Evolutionary conservation across 2,329 filamentous ascomycete species (phyloP).

Genomic region (Fusarium burgessii): DNA sequence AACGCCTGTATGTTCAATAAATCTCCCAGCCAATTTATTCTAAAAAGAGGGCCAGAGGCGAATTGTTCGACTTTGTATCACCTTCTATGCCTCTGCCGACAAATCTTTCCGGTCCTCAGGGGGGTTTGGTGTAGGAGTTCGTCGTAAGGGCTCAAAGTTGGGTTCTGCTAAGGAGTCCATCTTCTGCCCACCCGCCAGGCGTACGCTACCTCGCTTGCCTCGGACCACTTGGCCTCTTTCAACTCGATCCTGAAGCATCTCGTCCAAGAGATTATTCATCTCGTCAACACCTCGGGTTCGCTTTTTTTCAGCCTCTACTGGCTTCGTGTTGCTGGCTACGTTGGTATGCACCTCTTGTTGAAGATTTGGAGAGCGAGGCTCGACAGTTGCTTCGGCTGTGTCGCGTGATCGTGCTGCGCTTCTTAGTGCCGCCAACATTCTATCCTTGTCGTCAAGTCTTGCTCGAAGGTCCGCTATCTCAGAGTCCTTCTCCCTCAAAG

Average conservation of each 20-base stretch:
- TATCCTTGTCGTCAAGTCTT: conserved; percentile 92
- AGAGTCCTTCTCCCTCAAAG: conserved; percentile 88
- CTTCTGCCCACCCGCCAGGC: conserved; percentile 64
- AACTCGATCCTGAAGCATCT: conserved; percentile 93
- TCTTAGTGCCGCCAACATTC: conserved; percentile 88
- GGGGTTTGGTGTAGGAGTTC: conserved; percentile 50
- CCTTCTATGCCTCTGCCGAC: conserved; percentile 30
- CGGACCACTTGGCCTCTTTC: conserved; percentile 79
- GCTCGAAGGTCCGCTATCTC: conserved; percentile 93
- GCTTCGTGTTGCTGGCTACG: conserved; percentile 20
- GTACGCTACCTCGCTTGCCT: conserved; percentile 74
- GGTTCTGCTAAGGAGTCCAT: conserved; percentile 52
- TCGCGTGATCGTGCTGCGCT: conserved; percentile 89
- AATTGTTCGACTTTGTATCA: neutral
- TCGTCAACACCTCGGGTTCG: conserved; percentile 83
- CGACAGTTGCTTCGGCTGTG: conserved; percentile 71
- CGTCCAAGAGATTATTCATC: conserved; percentile 92
- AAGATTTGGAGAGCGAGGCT: conserved; percentile 49
- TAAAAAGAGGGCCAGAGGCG: conserved; percentile 3
- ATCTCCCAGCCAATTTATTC: conserved; percentile 24
- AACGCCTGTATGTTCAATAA: conserved; percentile 37
- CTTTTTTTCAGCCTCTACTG: conserved; percentile 56
- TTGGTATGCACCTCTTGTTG: conserved; percentile 28
- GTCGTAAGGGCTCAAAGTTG: conserved; percentile 55
- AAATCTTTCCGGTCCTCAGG: conserved; percentile 42